Evolutionary conservation across 768 basidiomycete genomes (phyloP).

Genomic region (Collybia nuda): DNA sequence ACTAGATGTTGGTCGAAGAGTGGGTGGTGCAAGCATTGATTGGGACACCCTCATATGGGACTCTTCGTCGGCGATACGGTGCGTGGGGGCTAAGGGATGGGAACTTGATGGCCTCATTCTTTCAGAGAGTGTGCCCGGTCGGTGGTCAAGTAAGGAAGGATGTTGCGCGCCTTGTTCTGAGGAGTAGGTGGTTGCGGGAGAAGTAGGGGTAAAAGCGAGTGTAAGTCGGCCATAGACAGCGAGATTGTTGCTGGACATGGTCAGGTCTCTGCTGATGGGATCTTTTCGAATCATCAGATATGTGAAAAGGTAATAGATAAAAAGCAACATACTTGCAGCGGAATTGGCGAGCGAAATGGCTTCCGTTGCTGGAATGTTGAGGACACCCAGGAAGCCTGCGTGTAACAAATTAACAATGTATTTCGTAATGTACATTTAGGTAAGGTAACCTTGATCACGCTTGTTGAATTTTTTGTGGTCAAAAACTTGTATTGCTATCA

Average conservation of each 20-base stretch:
- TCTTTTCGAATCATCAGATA: constrained; percentile 38
- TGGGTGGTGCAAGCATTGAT: constrained; percentile 10
- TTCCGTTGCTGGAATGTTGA: constrained; percentile 55
- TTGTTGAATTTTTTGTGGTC: constrained; percentile 88
- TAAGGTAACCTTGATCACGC: constrained; percentile 70
- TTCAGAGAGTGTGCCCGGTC: constrained; percentile 2
- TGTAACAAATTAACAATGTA: constrained; percentile 18
- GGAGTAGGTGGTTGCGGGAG: constrained; percentile 15
- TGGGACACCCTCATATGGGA: constrained; percentile 8
- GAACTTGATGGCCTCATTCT: constrained; percentile 7
- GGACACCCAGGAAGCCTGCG: constrained; percentile 57
- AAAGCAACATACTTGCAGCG: constrained; percentile 26
- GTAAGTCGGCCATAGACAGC: constrained; percentile 83
- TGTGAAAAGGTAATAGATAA: constrained; percentile 12
- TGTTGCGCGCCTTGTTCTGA: constrained; percentile 8
- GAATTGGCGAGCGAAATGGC: constrained; percentile 49
- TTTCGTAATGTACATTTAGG: constrained; percentile 36
- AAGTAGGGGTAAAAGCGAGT: constrained; percentile 53
- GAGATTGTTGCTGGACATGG: constrained; percentile 71
- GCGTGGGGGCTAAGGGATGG: constrained; percentile 6
- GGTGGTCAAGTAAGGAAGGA: constrained; percentile 6
- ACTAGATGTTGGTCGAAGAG: constrained; percentile 25
- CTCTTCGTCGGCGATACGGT: constrained; percentile 10
- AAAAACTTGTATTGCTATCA: constrained; percentile 83
- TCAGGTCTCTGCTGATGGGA: constrained; percentile 73